These are phyloP conservation scores for Debaryomyces sp. DNA, from an alignment of 1,139 yeast genomes.

Conservation along the genomic window DNA sequence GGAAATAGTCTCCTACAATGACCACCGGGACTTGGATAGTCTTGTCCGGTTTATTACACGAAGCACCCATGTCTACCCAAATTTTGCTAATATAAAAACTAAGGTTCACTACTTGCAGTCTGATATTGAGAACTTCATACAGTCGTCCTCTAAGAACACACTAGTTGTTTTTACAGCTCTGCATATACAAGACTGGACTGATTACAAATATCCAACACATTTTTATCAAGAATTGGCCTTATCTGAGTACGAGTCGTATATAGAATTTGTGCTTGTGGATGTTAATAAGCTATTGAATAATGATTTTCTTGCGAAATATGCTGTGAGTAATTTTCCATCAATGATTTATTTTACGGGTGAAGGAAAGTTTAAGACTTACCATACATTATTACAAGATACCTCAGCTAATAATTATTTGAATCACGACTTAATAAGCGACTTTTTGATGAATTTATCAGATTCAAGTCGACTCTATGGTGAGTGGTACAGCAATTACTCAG, in stretches of 20 bases:
- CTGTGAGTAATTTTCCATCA: constrained; percentile 40
- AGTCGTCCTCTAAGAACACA: constrained; percentile 13
- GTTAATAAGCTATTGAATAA: constrained; percentile 22
- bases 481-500: constrained; percentile 22
- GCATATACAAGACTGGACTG: constrained; percentile 33
- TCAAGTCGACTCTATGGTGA: constrained; percentile 17
- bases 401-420: constrained; percentile 21
- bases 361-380: constrained; percentile 25
- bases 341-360: constrained; percentile 27
- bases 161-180: constrained; percentile 31
- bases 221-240: constrained; percentile 34
- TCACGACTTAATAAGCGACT: constrained; percentile 21
- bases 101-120: constrained; percentile 15
- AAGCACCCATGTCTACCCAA: constrained; percentile 19
- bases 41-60: constrained; percentile 27
- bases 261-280: constrained; percentile 30
- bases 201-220: constrained; percentile 36
- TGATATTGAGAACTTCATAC: constrained; percentile 7
- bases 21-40: constrained; percentile 26
- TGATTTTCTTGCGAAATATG: constrained; percentile 25
- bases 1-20: constrained; percentile 26
- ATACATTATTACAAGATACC: constrained; percentile 31
- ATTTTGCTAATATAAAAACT: constrained; percentile 21
- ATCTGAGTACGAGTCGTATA: constrained; percentile 9
- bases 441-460: constrained; percentile 22